phyloP scores from a whole-genome alignment of 768 basidiomycete genomes.

The Lepiota venenata region DNA sequence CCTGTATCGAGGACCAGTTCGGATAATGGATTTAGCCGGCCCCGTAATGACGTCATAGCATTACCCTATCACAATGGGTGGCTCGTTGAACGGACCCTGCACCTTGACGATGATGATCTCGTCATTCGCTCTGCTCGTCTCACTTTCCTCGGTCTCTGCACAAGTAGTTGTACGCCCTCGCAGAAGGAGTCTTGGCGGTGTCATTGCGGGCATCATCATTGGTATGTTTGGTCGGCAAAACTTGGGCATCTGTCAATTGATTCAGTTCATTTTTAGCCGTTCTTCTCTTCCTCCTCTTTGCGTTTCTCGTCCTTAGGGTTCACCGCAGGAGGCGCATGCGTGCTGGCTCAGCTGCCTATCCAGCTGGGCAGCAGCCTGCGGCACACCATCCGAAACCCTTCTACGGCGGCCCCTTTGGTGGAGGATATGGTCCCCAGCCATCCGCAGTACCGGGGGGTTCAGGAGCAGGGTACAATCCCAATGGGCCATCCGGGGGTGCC shows the following conservation, averaged over 20 bases:
- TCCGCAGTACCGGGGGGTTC: no score
- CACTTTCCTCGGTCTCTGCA: not conserved
- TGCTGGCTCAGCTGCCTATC: not conserved
- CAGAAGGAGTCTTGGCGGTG: not conserved
- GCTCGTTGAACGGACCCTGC: not conserved
- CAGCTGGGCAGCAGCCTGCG: not conserved
- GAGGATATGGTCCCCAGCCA: not conserved
- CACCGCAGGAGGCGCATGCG: not conserved
- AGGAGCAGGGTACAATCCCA: no score
- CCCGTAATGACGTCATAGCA: not conserved
- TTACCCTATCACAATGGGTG: not conserved
- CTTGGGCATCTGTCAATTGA: not conserved
- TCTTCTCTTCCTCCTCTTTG: not conserved
- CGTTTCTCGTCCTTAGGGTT: not conserved
- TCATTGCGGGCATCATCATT: not conserved
- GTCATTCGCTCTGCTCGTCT: not conserved
- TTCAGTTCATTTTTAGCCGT: not conserved
- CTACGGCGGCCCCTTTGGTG: not conserved
- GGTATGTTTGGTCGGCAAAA: not conserved
- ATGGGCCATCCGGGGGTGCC: not conserved
- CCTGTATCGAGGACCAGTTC: no score
- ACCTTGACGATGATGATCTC: not conserved
- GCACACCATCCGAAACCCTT: not conserved
- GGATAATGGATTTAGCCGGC: not conserved
- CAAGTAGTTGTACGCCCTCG: not conserved